A percentile compares a stretch with the other conserved stretches of the same genome.
phyloP scores from a whole-genome alignment of 2,329 filamentous ascomycete genomes.

The Phyllosticta citriasiana region DNA sequence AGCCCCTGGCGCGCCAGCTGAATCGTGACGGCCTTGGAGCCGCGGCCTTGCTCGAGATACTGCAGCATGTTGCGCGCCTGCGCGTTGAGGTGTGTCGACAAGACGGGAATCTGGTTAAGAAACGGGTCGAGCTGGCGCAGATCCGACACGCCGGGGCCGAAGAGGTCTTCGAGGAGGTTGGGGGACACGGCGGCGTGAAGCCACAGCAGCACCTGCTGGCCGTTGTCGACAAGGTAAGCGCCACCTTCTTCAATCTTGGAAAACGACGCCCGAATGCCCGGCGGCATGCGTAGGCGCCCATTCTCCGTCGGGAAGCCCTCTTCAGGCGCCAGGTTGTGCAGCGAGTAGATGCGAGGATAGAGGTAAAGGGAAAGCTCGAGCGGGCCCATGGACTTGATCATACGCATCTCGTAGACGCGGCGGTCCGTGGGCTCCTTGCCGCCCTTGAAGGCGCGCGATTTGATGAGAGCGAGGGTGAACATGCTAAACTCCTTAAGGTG shows the following conservation, averaged over 20 bases:
- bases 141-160: constrained; percentile 62
- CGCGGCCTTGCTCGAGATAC: constrained; percentile 69
- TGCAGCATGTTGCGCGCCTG: constrained; percentile 91
- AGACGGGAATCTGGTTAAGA: constrained; percentile 65
- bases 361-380: constrained; percentile 83
- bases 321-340: constrained; percentile 78
- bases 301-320: constrained; percentile 93
- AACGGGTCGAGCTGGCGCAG: constrained; percentile 75
- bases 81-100: constrained; percentile 87
- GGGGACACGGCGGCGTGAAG: constrained; percentile 86
- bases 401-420: constrained; percentile 79
- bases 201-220: constrained; percentile 86
- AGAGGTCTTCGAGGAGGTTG: constrained; percentile 81
- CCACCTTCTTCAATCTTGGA: constrained; percentile 83
- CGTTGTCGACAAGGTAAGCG: constrained; percentile 90
- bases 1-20: constrained; percentile 87
- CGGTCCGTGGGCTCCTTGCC: constrained; percentile 86
- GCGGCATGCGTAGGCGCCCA: constrained; percentile 77
- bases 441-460: constrained; percentile 85
- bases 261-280: constrained; percentile 72
- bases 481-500: constrained; percentile 94
- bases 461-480: constrained; percentile 85
- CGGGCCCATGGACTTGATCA: constrained; percentile 80
- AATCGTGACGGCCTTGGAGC: constrained; percentile 78
- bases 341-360: constrained; percentile 83